These are phyloP conservation scores for Torulaspora delbrueckii DNA, from an alignment of 805 yeast species.

Conservation along the genomic window DNA sequence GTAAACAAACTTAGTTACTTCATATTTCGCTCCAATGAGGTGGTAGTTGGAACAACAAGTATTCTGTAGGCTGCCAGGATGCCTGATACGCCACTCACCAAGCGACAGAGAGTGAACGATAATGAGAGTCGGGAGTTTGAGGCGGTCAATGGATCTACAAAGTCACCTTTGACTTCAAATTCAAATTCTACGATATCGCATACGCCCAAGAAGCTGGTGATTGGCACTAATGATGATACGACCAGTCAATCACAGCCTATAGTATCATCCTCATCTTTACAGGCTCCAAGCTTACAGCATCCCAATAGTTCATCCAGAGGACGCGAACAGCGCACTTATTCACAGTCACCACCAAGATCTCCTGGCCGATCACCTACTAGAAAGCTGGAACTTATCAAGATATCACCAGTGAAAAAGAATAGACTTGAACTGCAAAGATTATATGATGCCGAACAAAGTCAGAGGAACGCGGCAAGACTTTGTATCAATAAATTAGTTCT, in stretches of 20 bases:
- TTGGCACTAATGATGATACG: constrained; percentile 22
- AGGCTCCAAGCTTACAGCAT: constrained; percentile 30
- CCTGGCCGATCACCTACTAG: constrained; percentile 37
- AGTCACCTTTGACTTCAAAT: constrained; percentile 11
- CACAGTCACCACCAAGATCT: constrained; percentile 35
- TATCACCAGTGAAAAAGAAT: constrained; percentile 39
- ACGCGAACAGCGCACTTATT: constrained; percentile 28
- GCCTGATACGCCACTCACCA: constrained; percentile 21
- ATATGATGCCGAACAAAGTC: constrained; percentile 26
- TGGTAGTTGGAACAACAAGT: not conserved
- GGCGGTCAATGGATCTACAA: not conserved
- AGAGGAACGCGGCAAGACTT: constrained; percentile 47
- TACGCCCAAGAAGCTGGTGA: constrained; percentile 30
- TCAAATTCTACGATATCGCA: constrained; percentile 5
- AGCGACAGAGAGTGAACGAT: constrained; percentile 17
- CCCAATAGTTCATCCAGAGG: constrained; percentile 36
- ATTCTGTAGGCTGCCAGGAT: not conserved
- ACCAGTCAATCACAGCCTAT: constrained; percentile 27
- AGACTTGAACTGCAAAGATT: constrained; percentile 32
- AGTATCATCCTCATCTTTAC: constrained; percentile 20
- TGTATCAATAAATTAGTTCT: constrained; percentile 72
- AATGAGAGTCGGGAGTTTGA: not conserved
- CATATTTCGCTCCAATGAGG: not conserved
- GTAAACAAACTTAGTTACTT: constrained; percentile 4
- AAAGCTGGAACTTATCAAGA: constrained; percentile 39